Base-by-base conservation (phyloP, 1,284 basidiomycete genomes). In the Porodaedalea pini region DNA sequence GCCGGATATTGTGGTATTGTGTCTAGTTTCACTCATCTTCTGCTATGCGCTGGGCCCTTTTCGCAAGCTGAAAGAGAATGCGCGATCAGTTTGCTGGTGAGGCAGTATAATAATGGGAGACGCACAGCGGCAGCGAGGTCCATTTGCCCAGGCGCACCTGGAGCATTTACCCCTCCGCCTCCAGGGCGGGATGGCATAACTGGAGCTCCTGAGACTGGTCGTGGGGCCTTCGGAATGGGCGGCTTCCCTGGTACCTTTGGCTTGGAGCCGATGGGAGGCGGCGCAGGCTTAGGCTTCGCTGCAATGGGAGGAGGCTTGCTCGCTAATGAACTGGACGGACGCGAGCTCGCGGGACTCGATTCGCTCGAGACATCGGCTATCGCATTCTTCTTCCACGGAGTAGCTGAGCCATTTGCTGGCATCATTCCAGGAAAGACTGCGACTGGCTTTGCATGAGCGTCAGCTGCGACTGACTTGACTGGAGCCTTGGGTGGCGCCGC, bases 51-150 rank as follows among this genome's bases (percentile, higher is more conserved):
- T 90, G 86, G 2, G 87, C 87, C 19, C 88, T 80, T 67, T 76
- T 87, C 10, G 87, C 86, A 60, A 90, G 69, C 87, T 90, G 51
- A 4, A 51, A 54, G 48, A 31, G 10, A n/a, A 36, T 7, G 56
- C 61, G 29, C 65, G 47, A 4, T 21, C 10, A n/a, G 51, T 19
- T 44, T 48, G 29, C 37, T 63, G 39, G 69, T 52, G 3, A 34
- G 3, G n/a, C 17, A 45, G 41, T n/a, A 50, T 8, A 56, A 37
- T 59, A 37, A 58, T 41, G 8, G 29, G 59, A 32, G 51, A 78
- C 85, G 74, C 65, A 90, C 88, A 52, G 78, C 83, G 63, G 91
- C 90, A 61, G 91, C 90, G 63, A 94, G 73, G 73, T 93, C 92
- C 72, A 92, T 66, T 69, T 93, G 90, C 23, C 90, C 85, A 23